phyloP scores from a whole-genome alignment of 2,329 filamentous ascomycete genomes.

The Lachnellula subtilissima region DNA sequence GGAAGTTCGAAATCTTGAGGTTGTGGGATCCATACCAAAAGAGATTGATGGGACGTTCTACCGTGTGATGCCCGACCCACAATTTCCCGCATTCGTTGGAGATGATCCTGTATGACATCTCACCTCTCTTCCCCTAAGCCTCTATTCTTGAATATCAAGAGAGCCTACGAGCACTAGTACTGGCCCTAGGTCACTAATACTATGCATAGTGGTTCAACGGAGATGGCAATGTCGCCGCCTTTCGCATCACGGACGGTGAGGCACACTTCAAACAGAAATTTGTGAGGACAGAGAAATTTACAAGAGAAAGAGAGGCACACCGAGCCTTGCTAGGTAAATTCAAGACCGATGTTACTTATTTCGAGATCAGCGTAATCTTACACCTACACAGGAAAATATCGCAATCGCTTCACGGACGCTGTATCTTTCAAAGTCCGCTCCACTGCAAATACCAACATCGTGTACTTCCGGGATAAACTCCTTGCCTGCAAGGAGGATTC shows the following conservation, averaged over 20 bases:
- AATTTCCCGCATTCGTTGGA: too few relatives aligned
- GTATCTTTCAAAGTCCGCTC: constrained; percentile 50
- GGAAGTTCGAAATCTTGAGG: constrained; percentile 34
- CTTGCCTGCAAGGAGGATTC: constrained; percentile 49
- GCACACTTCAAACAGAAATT: constrained; percentile 41
- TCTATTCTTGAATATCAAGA: too few relatives aligned
- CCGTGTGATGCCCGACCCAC: constrained; percentile 37
- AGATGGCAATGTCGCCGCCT: constrained; percentile 38
- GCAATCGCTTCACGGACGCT: constrained; percentile 52
- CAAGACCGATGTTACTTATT: too few relatives aligned
- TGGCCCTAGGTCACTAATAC: too few relatives aligned
- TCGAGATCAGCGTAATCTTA: too few relatives aligned
- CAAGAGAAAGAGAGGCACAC: constrained; percentile 24
- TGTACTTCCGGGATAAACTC: constrained; percentile 50
- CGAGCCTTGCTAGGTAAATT: constrained; percentile 24
- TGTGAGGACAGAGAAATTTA: constrained; percentile 38
- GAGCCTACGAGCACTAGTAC: too few relatives aligned
- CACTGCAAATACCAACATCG: constrained; percentile 54
- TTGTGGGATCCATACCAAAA: constrained; percentile 35
- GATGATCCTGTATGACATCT: too few relatives aligned
- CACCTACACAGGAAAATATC: constrained; percentile 40
- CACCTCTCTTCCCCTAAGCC: too few relatives aligned
- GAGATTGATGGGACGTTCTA: constrained; percentile 41
- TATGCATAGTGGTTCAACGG: constrained; percentile 18
- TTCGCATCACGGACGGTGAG: constrained; percentile 37